Evolutionary conservation across 73 alveolate genomes (phyloP).

Genomic region (Tetrahymena thermophila): DNA sequence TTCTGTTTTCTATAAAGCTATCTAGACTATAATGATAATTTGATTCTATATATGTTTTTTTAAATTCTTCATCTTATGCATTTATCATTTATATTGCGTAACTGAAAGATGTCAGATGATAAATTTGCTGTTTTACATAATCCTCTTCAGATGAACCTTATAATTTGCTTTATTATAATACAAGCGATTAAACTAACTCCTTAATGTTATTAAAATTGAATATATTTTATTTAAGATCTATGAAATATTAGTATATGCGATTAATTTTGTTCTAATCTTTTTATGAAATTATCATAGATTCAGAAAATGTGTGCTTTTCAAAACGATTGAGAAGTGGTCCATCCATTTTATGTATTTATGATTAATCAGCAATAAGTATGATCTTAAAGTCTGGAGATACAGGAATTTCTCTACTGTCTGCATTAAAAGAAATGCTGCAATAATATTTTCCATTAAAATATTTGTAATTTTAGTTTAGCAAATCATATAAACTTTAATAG

Average conservation of each 20-base stretch:
- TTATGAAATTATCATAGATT: neutral
- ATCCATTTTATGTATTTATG: neutral
- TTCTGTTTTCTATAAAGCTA: neutral
- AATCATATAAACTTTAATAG: slow-evolving; percentile 22
- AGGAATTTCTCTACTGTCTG: neutral
- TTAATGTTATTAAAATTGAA: neutral
- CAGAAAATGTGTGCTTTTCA: neutral
- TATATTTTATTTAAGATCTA: neutral
- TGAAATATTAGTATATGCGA: neutral
- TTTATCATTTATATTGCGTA: neutral
- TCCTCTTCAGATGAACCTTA: neutral
- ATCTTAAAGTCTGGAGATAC: neutral
- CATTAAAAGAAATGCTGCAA: slow-evolving; percentile 9
- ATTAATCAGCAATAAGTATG: neutral
- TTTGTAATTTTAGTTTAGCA: slow-evolving; percentile 7
- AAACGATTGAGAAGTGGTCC: neutral
- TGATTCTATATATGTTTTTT: neutral
- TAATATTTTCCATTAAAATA: neutral
- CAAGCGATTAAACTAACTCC: neutral
- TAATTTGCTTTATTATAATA: neutral
- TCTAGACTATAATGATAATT: neutral
- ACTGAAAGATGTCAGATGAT: neutral
- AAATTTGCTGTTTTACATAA: neutral
- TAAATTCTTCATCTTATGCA: neutral
- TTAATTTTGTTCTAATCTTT: neutral